These are phyloP conservation scores for Fragaria iinumae DNA, from an alignment of 306 rosid species.

Conservation along the genomic window DNA sequence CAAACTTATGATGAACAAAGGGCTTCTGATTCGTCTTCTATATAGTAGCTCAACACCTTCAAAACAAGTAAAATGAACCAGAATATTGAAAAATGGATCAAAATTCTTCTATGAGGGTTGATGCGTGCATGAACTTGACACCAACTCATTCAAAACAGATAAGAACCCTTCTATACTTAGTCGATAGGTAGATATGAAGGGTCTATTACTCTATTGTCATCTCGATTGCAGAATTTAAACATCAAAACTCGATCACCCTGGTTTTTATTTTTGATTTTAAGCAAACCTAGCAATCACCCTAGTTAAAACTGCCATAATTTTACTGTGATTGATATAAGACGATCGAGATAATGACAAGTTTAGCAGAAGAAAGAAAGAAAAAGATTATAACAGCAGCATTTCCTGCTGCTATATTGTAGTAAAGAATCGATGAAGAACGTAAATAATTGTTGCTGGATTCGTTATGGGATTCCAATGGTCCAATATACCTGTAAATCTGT, in stretches of 20 bases:
- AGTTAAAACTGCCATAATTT: background rate
- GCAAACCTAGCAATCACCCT: too few species aligned
- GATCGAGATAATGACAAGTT: background rate
- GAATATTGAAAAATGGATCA: background rate
- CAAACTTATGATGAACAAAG: background rate
- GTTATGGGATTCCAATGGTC: slow-evolving; percentile 2
- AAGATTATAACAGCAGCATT: background rate
- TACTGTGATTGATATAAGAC: background rate
- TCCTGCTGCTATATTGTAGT: background rate
- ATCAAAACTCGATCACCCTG: background rate
- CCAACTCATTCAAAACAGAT: background rate
- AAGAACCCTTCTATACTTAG: background rate
- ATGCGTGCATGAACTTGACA: background rate
- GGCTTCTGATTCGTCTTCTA: background rate
- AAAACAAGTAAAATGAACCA: background rate
- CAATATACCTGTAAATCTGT: background rate
- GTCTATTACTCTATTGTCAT: too few species aligned
- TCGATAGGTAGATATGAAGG: background rate
- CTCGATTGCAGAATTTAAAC: background rate
- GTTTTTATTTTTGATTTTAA: background rate
- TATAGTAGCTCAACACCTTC: background rate
- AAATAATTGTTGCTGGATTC: background rate
- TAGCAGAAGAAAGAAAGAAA: too few species aligned
- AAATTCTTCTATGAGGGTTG: background rate
- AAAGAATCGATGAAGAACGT: background rate